These are phyloP conservation scores for Dioszegia aurantiaca DNA, from an alignment of 768 basidiomycete species.

Conservation along the genomic window DNA sequence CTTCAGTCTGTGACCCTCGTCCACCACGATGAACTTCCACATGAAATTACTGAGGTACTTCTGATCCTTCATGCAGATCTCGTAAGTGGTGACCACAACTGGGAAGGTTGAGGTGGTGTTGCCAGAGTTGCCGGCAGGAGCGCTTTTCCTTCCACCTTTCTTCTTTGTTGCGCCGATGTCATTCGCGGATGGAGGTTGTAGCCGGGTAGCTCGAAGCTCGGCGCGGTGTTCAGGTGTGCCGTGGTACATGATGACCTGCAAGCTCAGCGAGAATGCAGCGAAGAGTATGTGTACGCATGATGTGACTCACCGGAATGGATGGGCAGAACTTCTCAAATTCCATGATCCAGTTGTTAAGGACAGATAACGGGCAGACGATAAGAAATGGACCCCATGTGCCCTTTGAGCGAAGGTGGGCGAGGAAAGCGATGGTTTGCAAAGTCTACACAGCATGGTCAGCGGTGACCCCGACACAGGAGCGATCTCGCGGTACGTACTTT, in stretches of 20 bases:
- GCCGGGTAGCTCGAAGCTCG: constrained; percentile 66
- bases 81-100: constrained; percentile 85
- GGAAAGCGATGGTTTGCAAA: constrained; percentile 89
- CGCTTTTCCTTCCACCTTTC: constrained; percentile 34
- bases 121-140: constrained; percentile 19
- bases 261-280: constrained; percentile 8
- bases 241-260: constrained; percentile 79
- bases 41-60: constrained; percentile 63
- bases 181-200: constrained; percentile 52
- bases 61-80: constrained; percentile 84
- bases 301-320: constrained; percentile 56
- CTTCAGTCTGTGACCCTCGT: constrained; percentile 77
- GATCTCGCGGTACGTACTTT: constrained; percentile 48
- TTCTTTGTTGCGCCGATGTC: constrained; percentile 27
- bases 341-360: constrained; percentile 83
- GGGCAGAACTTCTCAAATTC: constrained; percentile 86
- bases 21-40: constrained; percentile 77
- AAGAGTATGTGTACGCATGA: too few relatives aligned
- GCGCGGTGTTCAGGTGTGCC: constrained; percentile 78
- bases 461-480: not conserved
- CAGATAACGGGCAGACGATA: constrained; percentile 87
- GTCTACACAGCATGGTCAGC: constrained; percentile 67
- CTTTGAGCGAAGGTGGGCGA: constrained; percentile 79
- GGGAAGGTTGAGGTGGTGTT: constrained; percentile 61
- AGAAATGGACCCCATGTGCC: constrained; percentile 72